Evolutionary conservation across 176 grass and related monocot species (phyloP), one percentile per base, ranked within the genome.

Genomic region (Cymbopogon citratus): DNA sequence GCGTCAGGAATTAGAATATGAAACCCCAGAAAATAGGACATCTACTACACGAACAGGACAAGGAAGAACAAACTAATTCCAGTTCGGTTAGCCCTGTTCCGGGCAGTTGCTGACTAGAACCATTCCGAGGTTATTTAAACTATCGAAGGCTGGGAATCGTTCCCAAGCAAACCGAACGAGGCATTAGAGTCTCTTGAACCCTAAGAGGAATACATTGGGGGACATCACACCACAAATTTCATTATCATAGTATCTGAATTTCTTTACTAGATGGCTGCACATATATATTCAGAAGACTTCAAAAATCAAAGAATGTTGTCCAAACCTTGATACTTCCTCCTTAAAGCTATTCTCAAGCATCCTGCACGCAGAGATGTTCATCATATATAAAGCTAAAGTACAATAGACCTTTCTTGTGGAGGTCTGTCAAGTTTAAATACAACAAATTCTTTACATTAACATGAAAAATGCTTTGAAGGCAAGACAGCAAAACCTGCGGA

Each of bases 371-470:
- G 76, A 33, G 63, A 81, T 21, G 24, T 78, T 73, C 72, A 86
- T 45, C 87, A 73, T 71, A 74, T 69, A 77, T 73, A 74, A 82
- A 79, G 29, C 67, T 79, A 41, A 68, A 31, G 62, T 86, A 83
- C 79, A 90, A 12, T 31, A 63, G 67, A 69, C 80, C 78, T 73
- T 87, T 82, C 67, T 31, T 79, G 24, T 1, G 39, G 28, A 62
- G 84, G 68, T 59, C 73, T 69, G 23, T 45, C 7, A 14, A 51
- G 74, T 79, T 82, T 83, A 66, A 86, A 86, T 86, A 83, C 83
- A 86, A 90, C 60, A 86, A 78, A 90, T 74, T 86, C 79, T 86
- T 86, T 90, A 90, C 88, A 83, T 78, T 78, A 78, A 86, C 73
- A 83, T 38, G 79, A 74, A 86, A 86, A 65, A 49, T 35, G 35